These are phyloP conservation scores for Condylostoma magnum DNA, from an alignment of 169 alveolate species.

Conservation along the genomic window DNA sequence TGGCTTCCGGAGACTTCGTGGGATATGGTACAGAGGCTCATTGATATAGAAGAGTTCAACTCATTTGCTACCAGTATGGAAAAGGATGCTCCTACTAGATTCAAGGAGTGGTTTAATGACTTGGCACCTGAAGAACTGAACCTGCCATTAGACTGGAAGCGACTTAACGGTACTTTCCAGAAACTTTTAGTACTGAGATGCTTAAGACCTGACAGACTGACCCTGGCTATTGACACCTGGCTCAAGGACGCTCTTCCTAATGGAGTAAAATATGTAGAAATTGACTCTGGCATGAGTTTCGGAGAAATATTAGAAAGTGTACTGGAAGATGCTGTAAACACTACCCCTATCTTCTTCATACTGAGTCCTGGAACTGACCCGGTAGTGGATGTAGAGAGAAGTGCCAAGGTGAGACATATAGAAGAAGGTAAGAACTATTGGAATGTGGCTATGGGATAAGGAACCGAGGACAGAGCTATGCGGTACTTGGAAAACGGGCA, in stretches of 20 bases:
- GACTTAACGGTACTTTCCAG: conserved; percentile 89
- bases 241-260: conserved; percentile 90
- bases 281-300: conserved; percentile 89
- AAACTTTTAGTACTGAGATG: conserved; percentile 92
- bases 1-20: conserved; percentile 93
- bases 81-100: conserved; percentile 94
- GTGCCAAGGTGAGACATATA: conserved; percentile 83
- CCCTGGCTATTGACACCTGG: conserved; percentile 89
- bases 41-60: conserved; percentile 91
- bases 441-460: conserved; percentile 94
- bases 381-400: conserved; percentile 87
- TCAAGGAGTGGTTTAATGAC: conserved; percentile 96
- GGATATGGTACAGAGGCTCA: conserved; percentile 88
- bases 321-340: conserved; percentile 86
- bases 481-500: conserved; percentile 90
- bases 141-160: conserved; percentile 96
- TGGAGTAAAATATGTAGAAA: conserved; percentile 92
- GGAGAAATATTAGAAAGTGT: conserved; percentile 82
- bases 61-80: conserved; percentile 88
- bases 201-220: conserved; percentile 94
- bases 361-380: conserved; percentile 96
- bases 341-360: conserved; percentile 94
- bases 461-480: conserved; percentile 92
- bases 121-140: conserved; percentile 92
- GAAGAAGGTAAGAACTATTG: conserved; percentile 85